Percentiles rank a stretch among this genome's conserved stretches.
Evolutionary conservation across 192 early-diverging fungal genomes (phyloP).

Genomic region (Radiomyces spectabilis): DNA sequence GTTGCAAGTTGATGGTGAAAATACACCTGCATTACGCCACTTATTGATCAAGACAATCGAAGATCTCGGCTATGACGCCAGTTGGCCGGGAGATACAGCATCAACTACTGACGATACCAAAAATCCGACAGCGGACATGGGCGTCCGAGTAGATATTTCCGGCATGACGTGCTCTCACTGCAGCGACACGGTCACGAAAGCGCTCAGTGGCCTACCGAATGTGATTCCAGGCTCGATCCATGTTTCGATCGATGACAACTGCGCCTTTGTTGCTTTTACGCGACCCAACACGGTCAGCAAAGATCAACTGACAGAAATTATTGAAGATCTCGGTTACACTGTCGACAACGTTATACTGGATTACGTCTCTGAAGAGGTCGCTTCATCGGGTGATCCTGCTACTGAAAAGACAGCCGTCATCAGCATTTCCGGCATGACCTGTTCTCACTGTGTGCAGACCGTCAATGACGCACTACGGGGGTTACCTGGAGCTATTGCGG

Average conservation of each 20-base stretch:
- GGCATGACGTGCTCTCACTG: slow-evolving; percentile 29
- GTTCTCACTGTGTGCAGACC: slow-evolving; percentile 72
- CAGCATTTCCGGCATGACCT: slow-evolving; percentile 77
- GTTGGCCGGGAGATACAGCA: slow-evolving; percentile 6
- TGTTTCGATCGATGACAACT: slow-evolving; percentile 3
- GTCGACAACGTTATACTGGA: not conserved
- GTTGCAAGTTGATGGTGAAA: slow-evolving; percentile 34
- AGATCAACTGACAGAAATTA: not conserved
- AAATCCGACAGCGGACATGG: not conserved
- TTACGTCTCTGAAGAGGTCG: not conserved
- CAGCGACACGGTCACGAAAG: slow-evolving; percentile 5
- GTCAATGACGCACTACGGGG: slow-evolving; percentile 47
- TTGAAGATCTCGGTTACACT: slow-evolving; percentile 20
- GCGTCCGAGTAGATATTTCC: slow-evolving; percentile 4
- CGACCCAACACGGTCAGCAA: not conserved
- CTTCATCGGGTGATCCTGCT: not conserved
- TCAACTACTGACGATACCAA: not conserved
- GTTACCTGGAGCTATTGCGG: slow-evolving; percentile 43
- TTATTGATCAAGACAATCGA: slow-evolving; percentile 53
- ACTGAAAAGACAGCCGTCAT: slow-evolving; percentile 32
- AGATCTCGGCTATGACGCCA: slow-evolving; percentile 64
- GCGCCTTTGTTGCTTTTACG: not conserved
- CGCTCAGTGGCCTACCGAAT: not conserved
- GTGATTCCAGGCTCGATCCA: not conserved
- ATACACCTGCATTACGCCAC: slow-evolving; percentile 21